A percentile compares a stretch with the other conserved stretches of the same genome.
phyloP scores from a whole-genome alignment of 192 early-diverging fungal genomes.

The Coemansia sp. region DNA sequence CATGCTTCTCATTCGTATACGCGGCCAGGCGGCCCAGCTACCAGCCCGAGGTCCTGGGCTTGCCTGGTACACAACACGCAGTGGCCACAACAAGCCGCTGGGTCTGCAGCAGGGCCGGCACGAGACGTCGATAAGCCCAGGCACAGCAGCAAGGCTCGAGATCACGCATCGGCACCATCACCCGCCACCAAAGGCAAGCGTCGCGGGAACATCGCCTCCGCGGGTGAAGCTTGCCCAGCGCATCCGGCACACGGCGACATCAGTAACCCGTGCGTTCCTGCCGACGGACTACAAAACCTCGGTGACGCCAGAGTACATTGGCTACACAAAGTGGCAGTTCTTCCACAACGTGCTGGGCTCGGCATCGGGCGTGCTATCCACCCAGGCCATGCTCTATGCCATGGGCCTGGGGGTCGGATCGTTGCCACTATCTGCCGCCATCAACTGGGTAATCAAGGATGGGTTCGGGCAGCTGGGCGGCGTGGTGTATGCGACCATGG shows the following conservation, averaged over 20 bases:
- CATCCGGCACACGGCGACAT: neutral
- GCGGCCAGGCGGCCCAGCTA: no score
- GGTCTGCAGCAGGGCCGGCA: neutral
- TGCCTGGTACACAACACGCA: no score
- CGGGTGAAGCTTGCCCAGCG: neutral
- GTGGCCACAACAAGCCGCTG: no score
- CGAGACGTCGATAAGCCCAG: neutral
- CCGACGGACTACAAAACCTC: constrained; percentile 70
- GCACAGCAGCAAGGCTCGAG: no score
- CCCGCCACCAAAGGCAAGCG: no score
- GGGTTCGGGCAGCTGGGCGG: constrained; percentile 82
- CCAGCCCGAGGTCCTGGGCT: no score
- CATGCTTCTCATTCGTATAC: no score
- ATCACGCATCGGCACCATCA: no score
- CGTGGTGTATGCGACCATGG: constrained; percentile 71
- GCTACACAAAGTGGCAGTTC: constrained; percentile 75
- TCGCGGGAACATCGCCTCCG: no score
- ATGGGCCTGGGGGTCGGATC: constrained; percentile 73
- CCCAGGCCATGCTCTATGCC: constrained; percentile 78
- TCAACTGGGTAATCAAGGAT: constrained; percentile 92
- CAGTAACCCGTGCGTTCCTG: constrained; percentile 51
- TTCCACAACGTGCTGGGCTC: constrained; percentile 70
- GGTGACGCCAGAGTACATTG: constrained; percentile 66
- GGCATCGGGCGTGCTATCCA: constrained; percentile 73
- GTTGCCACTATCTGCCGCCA: constrained; percentile 71